These are phyloP conservation scores for Neofusicoccum laricinum DNA, from an alignment of 2,329 filamentous ascomycete species.

Conservation along the genomic window DNA sequence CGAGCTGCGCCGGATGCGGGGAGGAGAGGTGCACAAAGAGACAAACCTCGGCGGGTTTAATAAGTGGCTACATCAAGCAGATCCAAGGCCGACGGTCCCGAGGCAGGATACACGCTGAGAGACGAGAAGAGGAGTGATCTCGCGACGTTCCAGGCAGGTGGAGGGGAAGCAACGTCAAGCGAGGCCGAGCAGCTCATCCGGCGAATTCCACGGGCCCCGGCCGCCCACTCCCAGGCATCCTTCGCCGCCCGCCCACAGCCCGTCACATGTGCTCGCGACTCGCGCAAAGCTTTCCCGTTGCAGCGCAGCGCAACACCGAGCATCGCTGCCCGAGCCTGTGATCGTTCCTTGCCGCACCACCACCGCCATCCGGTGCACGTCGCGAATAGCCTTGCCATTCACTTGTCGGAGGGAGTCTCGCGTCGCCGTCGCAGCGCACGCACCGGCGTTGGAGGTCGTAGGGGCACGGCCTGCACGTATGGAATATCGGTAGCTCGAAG, in stretches of 20 bases:
- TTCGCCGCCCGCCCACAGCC: no score
- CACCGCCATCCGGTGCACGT: not conserved
- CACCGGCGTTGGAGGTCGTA: not conserved
- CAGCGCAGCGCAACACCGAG: not conserved
- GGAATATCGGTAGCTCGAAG: not conserved
- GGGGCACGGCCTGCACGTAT: constrained; percentile 6
- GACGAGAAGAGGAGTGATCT: not conserved
- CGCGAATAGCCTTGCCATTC: not conserved
- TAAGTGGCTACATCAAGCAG: constrained; percentile 8
- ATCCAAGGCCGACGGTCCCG: not conserved
- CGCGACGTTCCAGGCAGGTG: not conserved
- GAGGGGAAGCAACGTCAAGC: not conserved
- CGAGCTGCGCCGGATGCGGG: constrained; percentile 4
- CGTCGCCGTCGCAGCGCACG: not conserved
- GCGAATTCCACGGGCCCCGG: not conserved
- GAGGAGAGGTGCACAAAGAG: constrained; percentile 12
- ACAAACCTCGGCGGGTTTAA: not conserved
- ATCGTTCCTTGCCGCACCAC: not conserved
- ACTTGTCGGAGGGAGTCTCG: not conserved
- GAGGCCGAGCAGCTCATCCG: not conserved
- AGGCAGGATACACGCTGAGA: not conserved
- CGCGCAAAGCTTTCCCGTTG: not conserved
- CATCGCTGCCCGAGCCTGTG: not conserved
- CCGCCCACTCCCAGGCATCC: not conserved
- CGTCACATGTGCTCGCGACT: not conserved